Conservation (phyloP, 371 early-diverging fungal genomes). For the Mortierella sp. region DNA sequence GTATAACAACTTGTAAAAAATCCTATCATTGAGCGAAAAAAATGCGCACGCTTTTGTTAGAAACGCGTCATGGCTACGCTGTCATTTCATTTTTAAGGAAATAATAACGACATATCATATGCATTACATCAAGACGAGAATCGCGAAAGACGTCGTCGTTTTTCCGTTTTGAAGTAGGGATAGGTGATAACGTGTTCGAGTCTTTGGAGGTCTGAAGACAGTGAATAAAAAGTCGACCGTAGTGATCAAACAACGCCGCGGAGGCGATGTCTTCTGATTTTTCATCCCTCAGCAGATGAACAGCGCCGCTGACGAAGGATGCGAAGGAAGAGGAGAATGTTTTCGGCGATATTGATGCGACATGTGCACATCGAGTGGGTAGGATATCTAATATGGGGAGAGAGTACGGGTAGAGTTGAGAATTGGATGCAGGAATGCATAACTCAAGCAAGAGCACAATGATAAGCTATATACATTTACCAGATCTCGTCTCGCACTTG, state of each 20-base stretch:
- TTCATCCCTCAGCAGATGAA: constrained; percentile 15
- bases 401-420: not conserved
- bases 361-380: constrained; percentile 34
- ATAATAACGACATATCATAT: not conserved
- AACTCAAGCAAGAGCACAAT: no score
- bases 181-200: not conserved
- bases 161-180: constrained; percentile 4
- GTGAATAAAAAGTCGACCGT: constrained; percentile 36
- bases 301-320: constrained; percentile 4
- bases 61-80: no score
- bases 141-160: not conserved
- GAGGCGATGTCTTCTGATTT: constrained; percentile 4
- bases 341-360: constrained; percentile 29
- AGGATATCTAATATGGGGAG: constrained; percentile 3
- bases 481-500: not conserved
- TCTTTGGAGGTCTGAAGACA: constrained; percentile 20
- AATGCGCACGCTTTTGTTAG: not conserved
- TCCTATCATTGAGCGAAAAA: constrained; percentile 13
- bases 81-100: not conserved
- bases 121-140: constrained; percentile 9
- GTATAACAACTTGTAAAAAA: constrained; percentile 28
- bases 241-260: constrained; percentile 25
- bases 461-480: not conserved
- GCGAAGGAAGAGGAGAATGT: constrained; percentile 24
- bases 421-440: not conserved